A percentile compares a stretch with the other conserved stretches of the same genome.
Conservation (phyloP, 352 stramenopile genomes). For the Phytopythium boreale region DNA sequence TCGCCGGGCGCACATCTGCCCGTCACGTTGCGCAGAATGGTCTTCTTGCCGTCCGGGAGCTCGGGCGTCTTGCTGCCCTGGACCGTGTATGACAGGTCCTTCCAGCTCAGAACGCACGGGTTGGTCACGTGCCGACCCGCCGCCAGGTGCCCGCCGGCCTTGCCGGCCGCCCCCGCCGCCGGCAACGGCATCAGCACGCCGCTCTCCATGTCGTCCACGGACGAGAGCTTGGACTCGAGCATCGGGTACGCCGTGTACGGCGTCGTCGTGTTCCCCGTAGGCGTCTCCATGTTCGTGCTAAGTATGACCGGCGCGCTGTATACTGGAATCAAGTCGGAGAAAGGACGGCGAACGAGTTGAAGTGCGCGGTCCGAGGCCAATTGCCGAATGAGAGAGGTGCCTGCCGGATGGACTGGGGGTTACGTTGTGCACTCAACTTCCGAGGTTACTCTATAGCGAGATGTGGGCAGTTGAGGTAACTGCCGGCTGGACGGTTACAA, state of each 20-base stretch:
- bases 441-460: too few species aligned
- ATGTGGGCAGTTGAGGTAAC: too few species aligned
- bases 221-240: constrained; percentile 18
- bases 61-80: neutral
- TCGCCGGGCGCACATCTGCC: constrained; percentile 47
- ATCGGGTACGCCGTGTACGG: constrained; percentile 1
- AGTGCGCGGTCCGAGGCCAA: too few species aligned
- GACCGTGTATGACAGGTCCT: constrained; percentile 36
- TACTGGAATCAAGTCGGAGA: too few species aligned
- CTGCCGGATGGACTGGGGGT: too few species aligned
- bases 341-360: too few species aligned
- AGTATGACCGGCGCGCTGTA: too few species aligned
- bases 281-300: too few species aligned
- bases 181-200: constrained; percentile 5
- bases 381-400: too few species aligned
- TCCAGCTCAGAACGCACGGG: constrained; percentile 41
- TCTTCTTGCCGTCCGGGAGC: constrained; percentile 16
- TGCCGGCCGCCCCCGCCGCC: neutral
- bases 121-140: constrained; percentile 8
- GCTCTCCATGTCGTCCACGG: constrained; percentile 12
- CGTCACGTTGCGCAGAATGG: constrained; percentile 49
- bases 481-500: too few species aligned
- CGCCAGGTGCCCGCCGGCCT: neutral
- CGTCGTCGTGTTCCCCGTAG: too few species aligned
- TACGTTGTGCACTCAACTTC: too few species aligned